These are phyloP conservation scores for Thraustochytrium striatum DNA, from an alignment of 352 stramenopile genomes.

Conservation along the genomic window DNA sequence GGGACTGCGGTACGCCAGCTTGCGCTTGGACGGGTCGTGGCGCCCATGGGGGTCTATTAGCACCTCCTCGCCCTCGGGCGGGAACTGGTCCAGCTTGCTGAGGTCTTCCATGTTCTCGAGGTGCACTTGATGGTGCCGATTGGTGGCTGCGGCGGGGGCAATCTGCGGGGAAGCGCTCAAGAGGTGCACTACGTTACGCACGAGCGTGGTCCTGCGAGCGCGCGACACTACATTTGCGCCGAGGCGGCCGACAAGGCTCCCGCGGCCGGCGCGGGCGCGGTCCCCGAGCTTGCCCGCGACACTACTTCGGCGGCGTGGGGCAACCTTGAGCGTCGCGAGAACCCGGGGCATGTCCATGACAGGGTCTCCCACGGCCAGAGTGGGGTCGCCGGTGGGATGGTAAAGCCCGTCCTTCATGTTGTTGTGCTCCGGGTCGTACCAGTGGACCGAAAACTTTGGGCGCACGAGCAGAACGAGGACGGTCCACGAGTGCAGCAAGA, in stretches of 20 bases:
- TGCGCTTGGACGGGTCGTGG: conserved; percentile 38
- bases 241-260: no score
- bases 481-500: not conserved
- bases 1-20: conserved; percentile 35
- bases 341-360: conserved; percentile 30
- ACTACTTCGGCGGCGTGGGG: no score
- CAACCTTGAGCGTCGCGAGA: not conserved
- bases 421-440: conserved; percentile 35
- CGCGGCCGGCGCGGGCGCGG: no score
- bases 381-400: conserved; percentile 27
- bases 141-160: no score
- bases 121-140: conserved; percentile 36
- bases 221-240: not conserved
- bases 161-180: not conserved
- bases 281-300: no score
- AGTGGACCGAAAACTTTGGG: conserved; percentile 34
- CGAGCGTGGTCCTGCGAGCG: not conserved
- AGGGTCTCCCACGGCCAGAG: conserved; percentile 35
- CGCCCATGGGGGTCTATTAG: conserved; percentile 2
- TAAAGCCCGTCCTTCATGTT: conserved; percentile 41
- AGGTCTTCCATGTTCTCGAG: conserved; percentile 40
- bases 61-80: conserved; percentile 4
- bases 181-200: not conserved
- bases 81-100: conserved; percentile 5
- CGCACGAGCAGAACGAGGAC: conserved; percentile 28